Conservation (phyloP, 2,329 filamentous ascomycete genomes). For the Leptographium lundbergii region DNA sequence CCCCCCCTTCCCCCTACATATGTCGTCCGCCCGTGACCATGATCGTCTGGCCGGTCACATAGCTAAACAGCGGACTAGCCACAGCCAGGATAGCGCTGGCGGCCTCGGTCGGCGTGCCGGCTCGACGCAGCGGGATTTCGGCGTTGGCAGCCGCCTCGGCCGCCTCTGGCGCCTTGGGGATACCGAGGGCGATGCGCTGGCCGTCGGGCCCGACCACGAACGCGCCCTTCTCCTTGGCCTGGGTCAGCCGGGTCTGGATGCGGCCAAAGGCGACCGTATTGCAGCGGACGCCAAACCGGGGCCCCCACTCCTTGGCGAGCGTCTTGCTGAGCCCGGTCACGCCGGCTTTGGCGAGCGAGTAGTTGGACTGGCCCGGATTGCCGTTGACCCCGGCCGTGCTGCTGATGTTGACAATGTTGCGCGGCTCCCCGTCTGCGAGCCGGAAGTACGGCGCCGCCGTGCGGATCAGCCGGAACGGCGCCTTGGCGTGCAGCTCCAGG, state of each 20-base stretch:
- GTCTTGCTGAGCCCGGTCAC: conserved; percentile 76
- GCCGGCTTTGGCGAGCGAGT: conserved; percentile 73
- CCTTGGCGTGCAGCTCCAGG: conserved; percentile 68
- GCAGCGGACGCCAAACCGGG: conserved; percentile 64
- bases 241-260: conserved; percentile 69
- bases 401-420: conserved; percentile 73
- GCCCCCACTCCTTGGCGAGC: conserved; percentile 87
- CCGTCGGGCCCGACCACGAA: conserved; percentile 68
- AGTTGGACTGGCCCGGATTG: conserved; percentile 83
- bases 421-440: conserved; percentile 66
- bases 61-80: conserved; percentile 69
- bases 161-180: conserved; percentile 48
- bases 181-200: conserved; percentile 61
- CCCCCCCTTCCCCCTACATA: conserved; percentile 25
- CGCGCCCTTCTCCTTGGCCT: conserved; percentile 71
- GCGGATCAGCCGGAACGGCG: conserved; percentile 72
- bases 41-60: conserved; percentile 79
- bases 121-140: conserved; percentile 68
- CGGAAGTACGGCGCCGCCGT: conserved; percentile 78
- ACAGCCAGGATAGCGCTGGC: conserved; percentile 66
- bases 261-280: conserved; percentile 80
- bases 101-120: conserved; percentile 69
- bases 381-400: conserved; percentile 73
- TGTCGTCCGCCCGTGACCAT: conserved; percentile 69
- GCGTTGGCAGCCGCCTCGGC: conserved; percentile 31